Evolutionary conservation across 306 rosid genomes (phyloP), one percentile per base, ranked within the genome.

Genomic region (Dryas octopetala): DNA sequence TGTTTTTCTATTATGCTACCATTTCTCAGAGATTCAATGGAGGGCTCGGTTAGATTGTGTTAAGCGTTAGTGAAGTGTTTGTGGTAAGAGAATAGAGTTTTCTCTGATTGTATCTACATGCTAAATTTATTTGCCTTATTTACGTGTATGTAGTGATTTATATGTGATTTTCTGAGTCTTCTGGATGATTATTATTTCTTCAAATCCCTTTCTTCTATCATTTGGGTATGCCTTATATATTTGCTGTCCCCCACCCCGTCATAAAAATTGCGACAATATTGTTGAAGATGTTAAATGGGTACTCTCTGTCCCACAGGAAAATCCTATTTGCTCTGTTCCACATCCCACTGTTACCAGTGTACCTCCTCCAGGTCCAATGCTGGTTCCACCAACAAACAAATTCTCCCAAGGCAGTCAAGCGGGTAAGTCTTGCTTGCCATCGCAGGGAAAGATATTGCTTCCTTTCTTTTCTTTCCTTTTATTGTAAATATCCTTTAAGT

Each of bases 341-440:
- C 84, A 44, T 64, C 50, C 90, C 58, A 47, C 66, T 44, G 68
- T 71, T 74, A 68, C 46, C 41, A 55, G 54, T 51, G 69, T 59
- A 17, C 81, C 74, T 28, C 60, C 86, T 23, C 68, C 62, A 19
- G 85, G 74, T 74, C 71, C 87, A 43, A 47, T n/a, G 79, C 74
- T 73, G 7, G 76, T 73, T 70, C 82, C 88, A 55, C 58, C 57
- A 59, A 75, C 17, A 72, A 81, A 59, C 72, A 86, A 82, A 73
- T 69, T 48, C 71, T 41, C 70, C 75, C 84, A 71, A 48, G 81
- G 86, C 15, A 57, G 59, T 79, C 88, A 80, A 66, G 85, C 74
- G 62, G 95, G 98, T 94, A 79, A 90, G 93, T 88, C 70, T 61
- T 78, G 65, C 83, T 74, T 17, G 80, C 40, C 73, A 9, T 77